phyloP scores from a whole-genome alignment of 2,329 filamentous ascomycete genomes.

The Tothia fuscella region DNA sequence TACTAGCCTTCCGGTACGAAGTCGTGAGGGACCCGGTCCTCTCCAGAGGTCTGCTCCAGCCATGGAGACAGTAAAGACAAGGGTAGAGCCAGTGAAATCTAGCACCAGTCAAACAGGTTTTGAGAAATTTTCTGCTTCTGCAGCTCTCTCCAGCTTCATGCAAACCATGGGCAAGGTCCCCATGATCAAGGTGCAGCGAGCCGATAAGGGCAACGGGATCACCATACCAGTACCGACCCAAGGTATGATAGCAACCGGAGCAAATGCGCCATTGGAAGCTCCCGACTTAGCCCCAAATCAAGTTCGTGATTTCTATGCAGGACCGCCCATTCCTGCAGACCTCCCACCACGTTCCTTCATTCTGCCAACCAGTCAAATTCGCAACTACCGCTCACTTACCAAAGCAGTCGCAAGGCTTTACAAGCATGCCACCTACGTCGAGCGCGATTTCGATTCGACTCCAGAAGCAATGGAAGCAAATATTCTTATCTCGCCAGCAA shows the following conservation, averaged over 20 bases:
- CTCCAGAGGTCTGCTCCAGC: background rate
- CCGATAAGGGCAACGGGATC: no score
- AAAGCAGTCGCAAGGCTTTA: constrained; percentile 39
- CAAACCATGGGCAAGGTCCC: constrained; percentile 15
- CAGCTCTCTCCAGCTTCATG: constrained; percentile 40
- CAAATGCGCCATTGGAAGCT: background rate
- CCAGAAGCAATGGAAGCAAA: constrained; percentile 47
- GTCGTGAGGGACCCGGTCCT: background rate
- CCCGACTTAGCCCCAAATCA: background rate
- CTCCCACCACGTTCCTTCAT: constrained; percentile 33
- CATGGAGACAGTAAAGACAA: background rate
- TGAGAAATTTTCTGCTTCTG: constrained; percentile 26
- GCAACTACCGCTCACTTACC: constrained; percentile 34
- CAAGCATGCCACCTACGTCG: constrained; percentile 41
- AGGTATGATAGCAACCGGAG: background rate
- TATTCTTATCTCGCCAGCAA: constrained; percentile 55
- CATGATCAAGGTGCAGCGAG: background rate
- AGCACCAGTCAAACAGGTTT: background rate
- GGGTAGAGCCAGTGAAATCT: background rate
- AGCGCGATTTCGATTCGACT: constrained; percentile 42
- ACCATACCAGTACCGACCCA: background rate
- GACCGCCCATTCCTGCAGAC: background rate
- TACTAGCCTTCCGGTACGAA: background rate
- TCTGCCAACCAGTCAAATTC: constrained; percentile 37
- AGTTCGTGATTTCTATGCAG: background rate